Evolutionary conservation across 352 stramenopile species (phyloP).

Genomic region (Globisporangium barbulae): DNA sequence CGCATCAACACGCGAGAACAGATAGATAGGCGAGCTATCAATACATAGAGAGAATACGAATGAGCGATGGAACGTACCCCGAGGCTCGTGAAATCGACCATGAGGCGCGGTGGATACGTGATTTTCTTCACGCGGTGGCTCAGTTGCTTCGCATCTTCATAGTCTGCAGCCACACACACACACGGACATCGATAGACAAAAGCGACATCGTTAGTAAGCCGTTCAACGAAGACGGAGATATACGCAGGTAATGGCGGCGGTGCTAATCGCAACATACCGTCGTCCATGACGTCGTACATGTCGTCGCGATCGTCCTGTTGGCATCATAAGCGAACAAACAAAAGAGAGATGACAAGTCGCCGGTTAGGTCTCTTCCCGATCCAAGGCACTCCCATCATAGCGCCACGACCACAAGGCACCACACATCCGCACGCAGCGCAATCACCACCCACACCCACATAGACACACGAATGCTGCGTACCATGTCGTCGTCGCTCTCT

Average conservation of each 20-base stretch:
- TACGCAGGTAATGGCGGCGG: not conserved
- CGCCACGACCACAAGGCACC: not conserved
- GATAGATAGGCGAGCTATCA: not conserved
- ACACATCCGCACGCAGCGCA: not conserved
- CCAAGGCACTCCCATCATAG: not conserved
- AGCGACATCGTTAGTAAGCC: not conserved
- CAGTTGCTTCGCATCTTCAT: slow-evolving; percentile 25
- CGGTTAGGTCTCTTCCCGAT: not conserved
- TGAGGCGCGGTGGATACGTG: slow-evolving; percentile 69
- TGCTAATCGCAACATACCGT: slow-evolving; percentile 25
- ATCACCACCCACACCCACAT: not conserved
- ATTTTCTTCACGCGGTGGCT: slow-evolving; percentile 46
- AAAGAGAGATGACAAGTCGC: not conserved
- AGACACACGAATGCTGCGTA: not conserved
- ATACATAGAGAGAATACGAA: not conserved
- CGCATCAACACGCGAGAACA: not conserved
- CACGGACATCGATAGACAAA: not conserved
- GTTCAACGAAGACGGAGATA: not conserved
- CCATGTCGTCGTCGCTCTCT: not conserved
- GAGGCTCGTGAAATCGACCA: slow-evolving; percentile 83
- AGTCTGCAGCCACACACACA: slow-evolving; percentile 19
- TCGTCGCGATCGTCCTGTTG: slow-evolving; percentile 41
- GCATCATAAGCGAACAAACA: not conserved
- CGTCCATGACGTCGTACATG: slow-evolving; percentile 38
- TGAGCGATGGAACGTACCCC: slow-evolving; percentile 36